Base-by-base conservation (phyloP, 805 yeast species). In the Clavispora asparagi region DNA sequence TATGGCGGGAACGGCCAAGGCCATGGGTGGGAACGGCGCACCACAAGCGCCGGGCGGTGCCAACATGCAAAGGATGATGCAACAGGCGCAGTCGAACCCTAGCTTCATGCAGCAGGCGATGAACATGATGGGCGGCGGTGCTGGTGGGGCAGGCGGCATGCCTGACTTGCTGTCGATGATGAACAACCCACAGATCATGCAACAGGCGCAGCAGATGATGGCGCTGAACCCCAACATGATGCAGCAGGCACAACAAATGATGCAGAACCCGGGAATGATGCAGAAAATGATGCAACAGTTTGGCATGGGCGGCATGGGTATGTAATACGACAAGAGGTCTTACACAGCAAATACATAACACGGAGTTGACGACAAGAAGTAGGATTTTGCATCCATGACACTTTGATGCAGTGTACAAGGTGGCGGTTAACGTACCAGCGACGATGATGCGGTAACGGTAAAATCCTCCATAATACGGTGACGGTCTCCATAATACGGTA, bases 1-100 rank as follows among this genome's bases (percentile, higher is more conserved):
- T 44, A 87, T 92, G 94, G 97, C 96, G 2, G 85, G 84, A 63
- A 76, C 76, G 40, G 81, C 81, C 36, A 79, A 71, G 56, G 64
- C 77, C 36, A 71, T 79, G 73, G 74, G 76, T 69, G 77, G 71
- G 42, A 76, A 72, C 45, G 67, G 66, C 27, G 74, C 67, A 41
- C 39, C 46, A 6, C 70, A 69, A 51, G 54, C 48, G 6, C 53
- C 54, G 6, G 59, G 62, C 5, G 74, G 73, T 40, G 73, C 78
- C 17, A 69, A 69, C 52, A 72, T 76, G 65, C 71, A 77, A 42
- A 62, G 81, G 48, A 70, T 70, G 75, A 71, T 71, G 84, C 73
- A 79, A 70, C 76, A 80, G 68, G 76, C 76, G 10, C 67, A 77
- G 69, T 68, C 73, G 51, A 61, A 74, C 60, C 69, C 82, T 57